A percentile compares a stretch with the other conserved stretches of the same genome.
Evolutionary conservation across 1,284 basidiomycete genomes (phyloP).

Genomic region (Leccinum proximum): DNA sequence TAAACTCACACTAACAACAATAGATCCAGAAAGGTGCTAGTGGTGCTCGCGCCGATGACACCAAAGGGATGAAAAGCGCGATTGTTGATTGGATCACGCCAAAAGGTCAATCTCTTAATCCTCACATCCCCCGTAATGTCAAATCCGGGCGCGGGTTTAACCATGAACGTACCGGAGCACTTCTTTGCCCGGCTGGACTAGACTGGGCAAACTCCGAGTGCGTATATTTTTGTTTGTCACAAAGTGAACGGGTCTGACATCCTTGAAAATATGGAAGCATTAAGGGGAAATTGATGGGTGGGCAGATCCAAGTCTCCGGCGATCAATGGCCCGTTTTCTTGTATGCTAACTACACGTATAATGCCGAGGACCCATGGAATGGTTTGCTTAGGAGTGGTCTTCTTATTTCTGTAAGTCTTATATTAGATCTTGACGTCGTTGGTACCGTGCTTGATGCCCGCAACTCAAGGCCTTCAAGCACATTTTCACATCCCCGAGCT

Average conservation of each 20-base stretch:
- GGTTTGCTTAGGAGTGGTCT: too few relatives aligned
- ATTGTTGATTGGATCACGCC: background rate
- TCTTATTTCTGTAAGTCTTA: too few relatives aligned
- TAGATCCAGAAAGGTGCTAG: background rate
- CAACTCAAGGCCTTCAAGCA: too few relatives aligned
- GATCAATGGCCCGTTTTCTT: too few relatives aligned
- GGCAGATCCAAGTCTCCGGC: background rate
- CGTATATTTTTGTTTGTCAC: background rate
- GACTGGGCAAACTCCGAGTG: background rate
- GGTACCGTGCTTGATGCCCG: too few relatives aligned
- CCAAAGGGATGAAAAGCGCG: background rate
- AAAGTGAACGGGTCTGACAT: background rate
- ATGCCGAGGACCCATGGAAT: too few relatives aligned
- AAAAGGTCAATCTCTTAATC: background rate
- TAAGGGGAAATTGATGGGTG: background rate
- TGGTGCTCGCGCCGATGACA: background rate
- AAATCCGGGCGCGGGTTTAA: background rate
- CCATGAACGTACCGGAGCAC: background rate
- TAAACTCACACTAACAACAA: background rate
- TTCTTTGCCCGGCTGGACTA: background rate
- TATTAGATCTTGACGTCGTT: too few relatives aligned
- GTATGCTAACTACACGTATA: too few relatives aligned
- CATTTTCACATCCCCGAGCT: too few relatives aligned
- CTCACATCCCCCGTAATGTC: background rate
- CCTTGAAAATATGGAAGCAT: background rate